phyloP scores from a whole-genome alignment of 1,284 basidiomycete species.

The Golubevia sp. region DNA sequence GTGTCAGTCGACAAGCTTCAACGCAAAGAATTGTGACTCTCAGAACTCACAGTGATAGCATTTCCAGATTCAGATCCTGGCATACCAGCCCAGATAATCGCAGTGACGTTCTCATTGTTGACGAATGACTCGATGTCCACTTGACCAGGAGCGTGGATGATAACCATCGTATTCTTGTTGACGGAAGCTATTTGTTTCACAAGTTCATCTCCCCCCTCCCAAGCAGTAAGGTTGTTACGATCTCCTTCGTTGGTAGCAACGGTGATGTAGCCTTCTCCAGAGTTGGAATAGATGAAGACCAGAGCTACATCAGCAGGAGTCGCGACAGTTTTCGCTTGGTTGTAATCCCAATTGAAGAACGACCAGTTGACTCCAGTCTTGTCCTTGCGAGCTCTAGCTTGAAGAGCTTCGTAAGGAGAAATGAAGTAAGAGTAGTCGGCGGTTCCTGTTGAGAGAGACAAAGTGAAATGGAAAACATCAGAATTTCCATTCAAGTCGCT shows the following conservation, averaged over 20 bases:
- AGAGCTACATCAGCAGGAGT: slow-evolving; percentile 67
- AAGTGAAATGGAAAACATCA: too few relatives aligned
- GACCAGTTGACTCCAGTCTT: slow-evolving; percentile 65
- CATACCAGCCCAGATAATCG: slow-evolving; percentile 35
- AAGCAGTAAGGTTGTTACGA: slow-evolving; percentile 77
- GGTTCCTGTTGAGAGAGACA: slow-evolving; percentile 64
- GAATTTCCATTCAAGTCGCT: too few relatives aligned
- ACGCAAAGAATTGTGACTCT: too few relatives aligned
- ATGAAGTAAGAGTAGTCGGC: slow-evolving; percentile 65
- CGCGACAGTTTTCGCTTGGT: slow-evolving; percentile 67
- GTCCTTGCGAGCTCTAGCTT: slow-evolving; percentile 67
- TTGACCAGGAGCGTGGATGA: slow-evolving; percentile 37
- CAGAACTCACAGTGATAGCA: slow-evolving; percentile 27
- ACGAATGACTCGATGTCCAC: slow-evolving; percentile 39
- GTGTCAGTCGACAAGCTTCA: too few relatives aligned
- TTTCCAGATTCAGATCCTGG: slow-evolving; percentile 42
- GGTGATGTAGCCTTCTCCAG: slow-evolving; percentile 76
- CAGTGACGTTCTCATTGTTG: slow-evolving; percentile 48
- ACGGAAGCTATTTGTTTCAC: slow-evolving; percentile 29
- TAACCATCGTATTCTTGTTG: slow-evolving; percentile 49
- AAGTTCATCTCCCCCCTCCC: slow-evolving; percentile 72
- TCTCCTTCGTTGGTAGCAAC: slow-evolving; percentile 78
- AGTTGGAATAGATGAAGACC: slow-evolving; percentile 72
- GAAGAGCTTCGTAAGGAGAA: slow-evolving; percentile 71
- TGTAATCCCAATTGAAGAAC: slow-evolving; percentile 72